Evolutionary conservation across 805 yeast species (phyloP), one percentile per base, ranked within the genome.

Genomic region (Saturnispora mendoncae): DNA sequence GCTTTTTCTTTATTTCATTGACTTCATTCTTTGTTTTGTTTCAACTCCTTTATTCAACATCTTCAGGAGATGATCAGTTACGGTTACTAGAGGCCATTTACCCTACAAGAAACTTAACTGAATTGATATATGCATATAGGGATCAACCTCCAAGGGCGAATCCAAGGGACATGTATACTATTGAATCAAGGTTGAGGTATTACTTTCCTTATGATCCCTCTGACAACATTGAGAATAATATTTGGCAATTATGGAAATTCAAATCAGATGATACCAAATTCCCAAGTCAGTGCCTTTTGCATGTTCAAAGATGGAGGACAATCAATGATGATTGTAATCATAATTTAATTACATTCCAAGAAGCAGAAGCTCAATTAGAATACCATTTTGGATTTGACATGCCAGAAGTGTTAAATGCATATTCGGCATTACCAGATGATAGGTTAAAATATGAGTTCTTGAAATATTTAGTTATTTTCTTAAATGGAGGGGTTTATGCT

Each of bases 401-500:
- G 24, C 81, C 82, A 0, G 77, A 74, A 46, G 58, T 77, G 33
- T 56, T 72, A 13, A 72, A 69, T 29, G 70, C 79, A 3, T 72
- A 64, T 51, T 67, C 67, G 43, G 47, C 50, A 6, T 53, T 77
- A 46, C 81, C 81, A 1, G 74, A 74, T 55, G 69, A 63, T 20
- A 65, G 73, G 33, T 56, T 71, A 38, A 59, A 62, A 46, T 72
- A 67, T 61, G 82, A 77, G 50, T 74, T 76, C 46, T 66, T 76
- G 55, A 64, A 78, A 41, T 77, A 76, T 52, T 57, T 75, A 45
- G 62, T 74, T 6, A 49, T 76, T 5, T 74, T 53, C 45, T 66
- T 76, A 3, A 57, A 61, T 35, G 83, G 83, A 36, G 83, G 83
- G n/a, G 67, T 73, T 10, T 77, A 77, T 51, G 70, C 80, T 3